Evolutionary conservation across 352 stramenopile species (phyloP).

Genomic region (Phytophthora palmivora): DNA sequence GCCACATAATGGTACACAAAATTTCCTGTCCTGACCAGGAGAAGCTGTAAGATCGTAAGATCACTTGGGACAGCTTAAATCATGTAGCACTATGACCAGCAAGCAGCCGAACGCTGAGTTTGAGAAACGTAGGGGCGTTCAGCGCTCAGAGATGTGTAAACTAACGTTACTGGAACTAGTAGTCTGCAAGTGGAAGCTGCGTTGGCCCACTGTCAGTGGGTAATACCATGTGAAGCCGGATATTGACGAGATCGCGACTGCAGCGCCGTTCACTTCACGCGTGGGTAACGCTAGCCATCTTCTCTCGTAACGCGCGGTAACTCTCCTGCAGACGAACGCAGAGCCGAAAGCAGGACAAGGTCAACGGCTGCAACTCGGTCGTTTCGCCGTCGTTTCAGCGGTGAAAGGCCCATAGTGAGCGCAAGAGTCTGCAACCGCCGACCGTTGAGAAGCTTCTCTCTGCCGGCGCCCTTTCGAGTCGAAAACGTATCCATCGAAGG

Average conservation of each 20-base stretch:
- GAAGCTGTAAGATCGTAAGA: neutral
- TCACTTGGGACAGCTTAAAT: neutral
- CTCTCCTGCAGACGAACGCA: conserved; percentile 6
- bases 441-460: conserved; percentile 36
- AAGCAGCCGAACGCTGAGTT: neutral
- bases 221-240: too few species aligned
- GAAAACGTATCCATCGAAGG: conserved; percentile 32
- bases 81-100: neutral
- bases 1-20: neutral
- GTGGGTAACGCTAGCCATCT: conserved; percentile 22
- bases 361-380: conserved; percentile 23
- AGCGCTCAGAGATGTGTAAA: too few species aligned
- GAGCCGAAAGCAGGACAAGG: neutral
- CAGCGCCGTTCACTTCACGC: conserved; percentile 3
- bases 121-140: too few species aligned
- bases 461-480: conserved; percentile 28
- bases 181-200: too few species aligned
- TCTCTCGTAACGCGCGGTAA: conserved; percentile 3
- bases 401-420: conserved; percentile 15
- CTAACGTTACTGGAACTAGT: too few species aligned
- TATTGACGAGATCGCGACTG: neutral
- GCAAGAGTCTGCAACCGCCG: conserved; percentile 34
- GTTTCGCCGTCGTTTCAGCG: conserved; percentile 38
- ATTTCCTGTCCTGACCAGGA: neutral
- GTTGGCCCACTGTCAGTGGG: too few species aligned